Conservation (phyloP, 352 stramenopile genomes). For the Phytophthora brassicae region DNA sequence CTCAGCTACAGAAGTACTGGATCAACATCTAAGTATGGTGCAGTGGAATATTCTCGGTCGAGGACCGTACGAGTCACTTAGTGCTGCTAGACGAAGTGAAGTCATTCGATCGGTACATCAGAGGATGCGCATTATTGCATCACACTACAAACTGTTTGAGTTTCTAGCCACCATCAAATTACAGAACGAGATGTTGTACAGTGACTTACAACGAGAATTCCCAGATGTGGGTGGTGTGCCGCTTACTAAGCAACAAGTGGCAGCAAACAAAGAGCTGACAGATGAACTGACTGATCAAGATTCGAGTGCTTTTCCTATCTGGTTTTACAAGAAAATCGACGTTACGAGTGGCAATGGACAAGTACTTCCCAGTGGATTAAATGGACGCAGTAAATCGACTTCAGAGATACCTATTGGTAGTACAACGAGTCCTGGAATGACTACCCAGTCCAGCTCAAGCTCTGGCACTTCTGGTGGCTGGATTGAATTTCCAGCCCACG, state of each 20-base stretch:
- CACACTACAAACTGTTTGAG: slow-evolving; percentile 80
- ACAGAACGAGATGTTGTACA: slow-evolving; percentile 85
- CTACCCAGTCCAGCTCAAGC: slow-evolving; percentile 7
- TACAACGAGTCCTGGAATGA: slow-evolving; percentile 1
- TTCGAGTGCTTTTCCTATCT: slow-evolving; percentile 67
- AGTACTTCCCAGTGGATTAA: slow-evolving; percentile 35
- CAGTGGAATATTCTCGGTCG: slow-evolving; percentile 86
- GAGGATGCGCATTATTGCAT: slow-evolving; percentile 71
- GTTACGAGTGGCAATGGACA: slow-evolving; percentile 37
- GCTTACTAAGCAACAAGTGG: slow-evolving; percentile 41
- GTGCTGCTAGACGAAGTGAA: slow-evolving; percentile 50
- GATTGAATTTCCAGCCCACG: slow-evolving; percentile 79
- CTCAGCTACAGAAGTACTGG: slow-evolving; percentile 79
- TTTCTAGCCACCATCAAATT: slow-evolving; percentile 83
- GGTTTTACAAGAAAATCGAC: slow-evolving; percentile 81
- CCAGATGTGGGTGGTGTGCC: slow-evolving; percentile 52
- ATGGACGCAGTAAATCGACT: slow-evolving; percentile 14
- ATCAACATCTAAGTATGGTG: slow-evolving; percentile 85
- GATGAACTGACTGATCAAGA: slow-evolving; percentile 54
- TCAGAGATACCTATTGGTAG: slow-evolving; percentile 11
- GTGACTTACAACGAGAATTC: slow-evolving; percentile 58
- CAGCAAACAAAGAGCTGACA: slow-evolving; percentile 41
- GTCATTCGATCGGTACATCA: slow-evolving; percentile 75
- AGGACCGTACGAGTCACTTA: slow-evolving; percentile 79
- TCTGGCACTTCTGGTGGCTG: slow-evolving; percentile 35